These are phyloP conservation scores for Ormosia emarginata DNA, from an alignment of 306 rosid species.

Conservation along the genomic window DNA sequence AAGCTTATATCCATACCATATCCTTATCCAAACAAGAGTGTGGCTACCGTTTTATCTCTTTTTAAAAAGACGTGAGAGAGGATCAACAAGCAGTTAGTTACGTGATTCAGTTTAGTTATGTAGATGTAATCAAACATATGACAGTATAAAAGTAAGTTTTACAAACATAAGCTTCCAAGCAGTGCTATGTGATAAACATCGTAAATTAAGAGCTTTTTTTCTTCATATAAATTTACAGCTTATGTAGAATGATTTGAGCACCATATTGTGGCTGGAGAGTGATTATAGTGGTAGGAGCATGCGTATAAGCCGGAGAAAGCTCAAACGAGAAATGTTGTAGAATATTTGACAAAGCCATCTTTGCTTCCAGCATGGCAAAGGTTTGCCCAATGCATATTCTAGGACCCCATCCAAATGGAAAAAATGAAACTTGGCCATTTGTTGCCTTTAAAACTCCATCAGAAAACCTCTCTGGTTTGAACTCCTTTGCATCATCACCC, in stretches of 20 bases:
- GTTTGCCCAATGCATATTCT: conserved; percentile 23
- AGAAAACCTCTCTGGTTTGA: conserved; percentile 27
- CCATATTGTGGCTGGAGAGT: conserved; percentile 2
- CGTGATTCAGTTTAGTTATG: neutral
- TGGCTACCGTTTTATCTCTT: too few relatives aligned
- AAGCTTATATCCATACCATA: too few relatives aligned
- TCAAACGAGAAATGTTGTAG: conserved; percentile 30
- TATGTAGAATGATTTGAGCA: neutral
- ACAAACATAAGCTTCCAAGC: neutral
- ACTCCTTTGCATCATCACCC: conserved; percentile 35
- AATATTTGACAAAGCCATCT: conserved; percentile 33
- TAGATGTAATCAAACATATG: neutral
- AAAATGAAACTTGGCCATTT: neutral
- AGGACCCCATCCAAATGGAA: conserved; percentile 26
- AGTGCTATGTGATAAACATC: neutral
- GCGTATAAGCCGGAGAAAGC: conserved; percentile 24
- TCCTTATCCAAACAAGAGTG: too few relatives aligned
- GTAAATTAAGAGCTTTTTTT: neutral
- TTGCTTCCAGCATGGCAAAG: conserved; percentile 25
- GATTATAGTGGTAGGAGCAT: neutral
- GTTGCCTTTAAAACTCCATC: conserved; percentile 23
- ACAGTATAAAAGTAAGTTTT: neutral
- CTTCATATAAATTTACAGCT: neutral
- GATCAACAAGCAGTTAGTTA: too few relatives aligned
- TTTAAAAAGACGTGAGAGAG: too few relatives aligned